Conservation (phyloP, 306 rosid genomes). For the Abrus precatorius region DNA sequence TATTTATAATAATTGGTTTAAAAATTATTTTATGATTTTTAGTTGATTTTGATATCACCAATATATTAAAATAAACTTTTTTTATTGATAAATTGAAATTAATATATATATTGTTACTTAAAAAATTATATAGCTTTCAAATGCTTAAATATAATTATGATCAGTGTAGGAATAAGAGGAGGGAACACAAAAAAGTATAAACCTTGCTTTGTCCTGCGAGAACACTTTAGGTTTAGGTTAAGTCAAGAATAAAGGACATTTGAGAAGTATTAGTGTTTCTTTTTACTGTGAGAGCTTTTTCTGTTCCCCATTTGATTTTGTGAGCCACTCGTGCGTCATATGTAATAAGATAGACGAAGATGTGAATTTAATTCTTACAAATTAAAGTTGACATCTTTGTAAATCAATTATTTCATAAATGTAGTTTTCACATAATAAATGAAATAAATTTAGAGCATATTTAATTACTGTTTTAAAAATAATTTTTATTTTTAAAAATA, state of each 20-base stretch:
- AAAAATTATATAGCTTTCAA: not conserved
- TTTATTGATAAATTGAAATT: not conserved
- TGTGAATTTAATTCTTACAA: too few relatives aligned
- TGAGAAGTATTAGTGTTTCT: not conserved
- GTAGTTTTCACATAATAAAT: too few relatives aligned
- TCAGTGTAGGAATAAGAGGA: not conserved
- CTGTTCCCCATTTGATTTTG: not conserved
- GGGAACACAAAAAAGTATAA: slow-evolving; percentile 12
- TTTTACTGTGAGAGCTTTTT: not conserved
- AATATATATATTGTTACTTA: not conserved
- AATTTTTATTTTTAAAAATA: too few relatives aligned
- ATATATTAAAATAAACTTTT: not conserved
- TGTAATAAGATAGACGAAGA: too few relatives aligned
- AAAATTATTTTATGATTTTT: too few relatives aligned
- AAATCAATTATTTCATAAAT: too few relatives aligned
- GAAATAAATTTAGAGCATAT: too few relatives aligned
- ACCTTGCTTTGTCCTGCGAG: slow-evolving; percentile 56
- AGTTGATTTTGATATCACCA: too few relatives aligned
- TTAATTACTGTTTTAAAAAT: too few relatives aligned
- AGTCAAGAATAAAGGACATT: slow-evolving; percentile 52
- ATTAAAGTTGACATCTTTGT: too few relatives aligned
- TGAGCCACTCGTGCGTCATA: too few relatives aligned
- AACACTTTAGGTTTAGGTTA: slow-evolving; percentile 33
- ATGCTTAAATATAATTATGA: not conserved
- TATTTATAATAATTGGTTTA: too few relatives aligned